Percentiles rank a stretch among this genome's conserved stretches.
Evolutionary conservation across 306 rosid species (phyloP).

Genomic region (Quercus gilva): DNA sequence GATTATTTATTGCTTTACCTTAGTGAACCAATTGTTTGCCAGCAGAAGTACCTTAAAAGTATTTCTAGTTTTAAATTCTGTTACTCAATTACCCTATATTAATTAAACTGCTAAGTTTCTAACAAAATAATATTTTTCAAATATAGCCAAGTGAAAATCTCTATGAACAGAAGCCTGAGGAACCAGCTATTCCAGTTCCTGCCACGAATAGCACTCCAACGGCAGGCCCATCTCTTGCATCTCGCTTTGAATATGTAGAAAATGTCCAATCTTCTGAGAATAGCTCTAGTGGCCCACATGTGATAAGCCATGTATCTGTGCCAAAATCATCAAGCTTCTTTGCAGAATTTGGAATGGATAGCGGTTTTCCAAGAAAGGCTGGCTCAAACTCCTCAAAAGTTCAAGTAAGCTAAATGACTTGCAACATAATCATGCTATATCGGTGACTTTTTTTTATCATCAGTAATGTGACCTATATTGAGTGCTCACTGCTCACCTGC

Average conservation of each 20-base stretch:
- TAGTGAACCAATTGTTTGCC: slow-evolving; percentile 11
- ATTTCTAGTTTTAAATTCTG: not conserved
- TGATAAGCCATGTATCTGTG: slow-evolving; percentile 58
- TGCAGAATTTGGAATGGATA: slow-evolving; percentile 88
- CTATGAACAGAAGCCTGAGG: slow-evolving; percentile 96
- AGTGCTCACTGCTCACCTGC: not conserved
- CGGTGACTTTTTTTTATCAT: not conserved
- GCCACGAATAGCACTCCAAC: slow-evolving; percentile 41
- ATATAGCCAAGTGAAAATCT: slow-evolving; percentile 81
- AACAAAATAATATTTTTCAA: slow-evolving; percentile 24
- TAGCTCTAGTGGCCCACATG: slow-evolving; percentile 54
- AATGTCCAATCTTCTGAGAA: slow-evolving; percentile 64
- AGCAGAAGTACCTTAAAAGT: not conserved
- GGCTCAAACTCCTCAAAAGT: slow-evolving; percentile 58
- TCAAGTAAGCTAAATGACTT: slow-evolving; percentile 50
- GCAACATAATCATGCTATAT: not conserved
- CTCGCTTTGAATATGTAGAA: slow-evolving; percentile 94
- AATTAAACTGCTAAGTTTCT: not conserved
- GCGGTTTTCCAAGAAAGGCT: slow-evolving; percentile 55
- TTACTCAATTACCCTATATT: slow-evolving; percentile 14
- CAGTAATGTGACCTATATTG: slow-evolving; percentile 1
- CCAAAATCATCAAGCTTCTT: slow-evolving; percentile 93
- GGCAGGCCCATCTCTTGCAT: slow-evolving; percentile 51
- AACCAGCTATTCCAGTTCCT: slow-evolving; percentile 55
- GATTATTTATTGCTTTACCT: slow-evolving; percentile 4